phyloP scores from a whole-genome alignment of 2,329 filamentous ascomycete species.

The Fusarium abutilonis region DNA sequence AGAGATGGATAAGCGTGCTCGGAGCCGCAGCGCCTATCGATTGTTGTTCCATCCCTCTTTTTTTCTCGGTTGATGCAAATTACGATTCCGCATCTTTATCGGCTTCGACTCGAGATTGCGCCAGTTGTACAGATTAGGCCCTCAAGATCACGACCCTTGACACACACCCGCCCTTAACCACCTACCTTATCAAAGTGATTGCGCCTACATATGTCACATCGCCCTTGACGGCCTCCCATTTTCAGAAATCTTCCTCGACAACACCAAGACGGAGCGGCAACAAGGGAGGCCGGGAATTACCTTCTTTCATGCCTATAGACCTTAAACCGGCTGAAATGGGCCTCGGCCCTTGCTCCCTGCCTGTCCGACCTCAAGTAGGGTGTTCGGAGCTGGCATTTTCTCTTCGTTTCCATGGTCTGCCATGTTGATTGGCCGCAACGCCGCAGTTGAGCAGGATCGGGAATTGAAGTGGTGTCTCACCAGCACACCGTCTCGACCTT shows the following conservation, averaged over 20 bases:
- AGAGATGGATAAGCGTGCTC: conserved; percentile 40
- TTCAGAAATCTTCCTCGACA: conserved; percentile 16
- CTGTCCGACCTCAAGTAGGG: conserved; percentile 14
- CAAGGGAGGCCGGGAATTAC: conserved; percentile 19
- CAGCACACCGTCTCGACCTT: conserved; percentile 34
- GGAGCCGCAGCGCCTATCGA: conserved; percentile 24
- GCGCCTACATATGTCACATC: conserved; percentile 21
- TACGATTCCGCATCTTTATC: conserved; percentile 35
- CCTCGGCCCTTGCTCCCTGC: conserved; percentile 33
- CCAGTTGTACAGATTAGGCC: not conserved
- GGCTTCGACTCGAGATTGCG: conserved; percentile 17
- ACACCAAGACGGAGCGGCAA: conserved; percentile 18
- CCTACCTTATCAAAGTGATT: conserved; percentile 22
- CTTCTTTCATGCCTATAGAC: conserved; percentile 18
- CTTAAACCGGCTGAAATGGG: conserved; percentile 31
- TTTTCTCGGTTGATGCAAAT: conserved; percentile 20
- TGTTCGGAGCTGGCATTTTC: conserved; percentile 17
- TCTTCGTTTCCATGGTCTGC: conserved; percentile 16
- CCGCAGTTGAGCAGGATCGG: conserved; percentile 13
- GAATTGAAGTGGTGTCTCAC: conserved; percentile 29
- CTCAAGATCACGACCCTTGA: conserved; percentile 26
- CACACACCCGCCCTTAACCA: conserved; percentile 19
- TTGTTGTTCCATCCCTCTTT: conserved; percentile 34
- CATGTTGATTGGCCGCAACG: conserved; percentile 29
- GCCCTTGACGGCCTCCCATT: conserved; percentile 30